phyloP scores from a whole-genome alignment of 1,284 basidiomycete genomes.

The Phellopilus nigrolimitatus region DNA sequence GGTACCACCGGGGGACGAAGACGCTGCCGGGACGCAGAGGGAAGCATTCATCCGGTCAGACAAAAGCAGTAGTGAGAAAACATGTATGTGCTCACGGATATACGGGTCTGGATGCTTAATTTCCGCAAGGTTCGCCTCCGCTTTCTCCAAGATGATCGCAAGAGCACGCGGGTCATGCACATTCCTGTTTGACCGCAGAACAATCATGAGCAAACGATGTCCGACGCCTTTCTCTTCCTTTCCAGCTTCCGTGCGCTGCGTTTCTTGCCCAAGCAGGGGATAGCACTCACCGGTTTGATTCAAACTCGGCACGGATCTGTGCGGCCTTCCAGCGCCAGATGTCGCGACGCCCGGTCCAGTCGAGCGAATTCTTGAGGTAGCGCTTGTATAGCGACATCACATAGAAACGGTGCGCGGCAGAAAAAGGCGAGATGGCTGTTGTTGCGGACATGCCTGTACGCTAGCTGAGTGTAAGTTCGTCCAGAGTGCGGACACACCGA shows the following conservation, averaged over 20 bases:
- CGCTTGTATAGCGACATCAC: constrained; percentile 92
- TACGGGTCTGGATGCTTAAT: constrained; percentile 88
- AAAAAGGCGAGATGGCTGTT: constrained; percentile 47
- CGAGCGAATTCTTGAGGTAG: constrained; percentile 77
- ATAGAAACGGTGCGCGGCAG: constrained; percentile 76
- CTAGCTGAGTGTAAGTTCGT: neutral
- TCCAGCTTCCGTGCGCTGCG: no score
- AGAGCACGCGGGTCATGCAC: constrained; percentile 85
- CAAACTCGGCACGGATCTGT: constrained; percentile 87
- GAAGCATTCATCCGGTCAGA: constrained; percentile 22
- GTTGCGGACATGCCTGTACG: constrained; percentile 1
- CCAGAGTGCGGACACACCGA: neutral
- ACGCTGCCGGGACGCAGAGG: constrained; percentile 44
- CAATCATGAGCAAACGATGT: neutral
- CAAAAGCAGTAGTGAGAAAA: constrained; percentile 24
- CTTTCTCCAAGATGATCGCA: constrained; percentile 74
- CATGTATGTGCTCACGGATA: constrained; percentile 56
- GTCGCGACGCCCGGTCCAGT: constrained; percentile 86
- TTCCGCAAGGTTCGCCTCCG: constrained; percentile 70
- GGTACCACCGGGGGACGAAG: constrained; percentile 76
- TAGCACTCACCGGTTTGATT: constrained; percentile 76
- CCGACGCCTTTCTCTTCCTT: no score
- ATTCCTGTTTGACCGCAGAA: constrained; percentile 46
- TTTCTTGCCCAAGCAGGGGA: neutral
- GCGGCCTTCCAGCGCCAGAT: constrained; percentile 82